Evolutionary conservation across 225 moss, liverwort and hornwort genomes (phyloP), one percentile per base, ranked within the genome.

Genomic region (Physcomitrium patens): DNA sequence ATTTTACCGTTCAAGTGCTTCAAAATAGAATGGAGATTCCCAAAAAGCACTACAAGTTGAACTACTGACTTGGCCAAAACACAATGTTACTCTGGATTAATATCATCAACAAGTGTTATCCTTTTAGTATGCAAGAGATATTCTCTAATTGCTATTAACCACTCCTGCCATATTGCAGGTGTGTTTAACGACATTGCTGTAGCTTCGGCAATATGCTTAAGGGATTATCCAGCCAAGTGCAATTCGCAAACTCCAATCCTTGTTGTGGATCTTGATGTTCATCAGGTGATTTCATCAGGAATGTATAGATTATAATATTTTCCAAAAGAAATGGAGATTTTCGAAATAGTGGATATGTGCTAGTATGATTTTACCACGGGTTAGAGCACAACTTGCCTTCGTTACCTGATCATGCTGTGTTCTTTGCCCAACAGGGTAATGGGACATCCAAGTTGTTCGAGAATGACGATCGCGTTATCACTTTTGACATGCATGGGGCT

Each of bases 151-250:
- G 20, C 31, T 37, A 37, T 71, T 43, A 18, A 41, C 3, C 53
- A 23, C 43, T 45, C 68, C 24, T 50, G 23, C 24, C 46, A 37
- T 37, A 37, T 63, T 78, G 68, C 91, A 95, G 93, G 95, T 86
- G 93, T 96, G 43, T 93, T 90, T 64, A 96, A 96, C 75, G 93
- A 96, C 71, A 96, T 96, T 74, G 93, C 90, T 69, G 91, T 96
- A 42, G 95, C 93, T 70, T 90, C 91, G 31, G 86, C 80, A 81
- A 63, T 84, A 52, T 91, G 91, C 50, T 80, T 96, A 63, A 85
- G 75, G 58, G 90, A 91, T 46, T 91, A 96, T 80, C 86, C 88
- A 17, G 23, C 67, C 65, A 80, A 79, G 60, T 91, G 93, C 77
- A 91, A 93, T 74, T 16, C 86, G 31, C 74, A 84, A 66, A 76